Percentiles rank a stretch among this genome's conserved stretches.
Evolutionary conservation across 140 eudicot species (phyloP).

Genomic region (Cichorium intybus): DNA sequence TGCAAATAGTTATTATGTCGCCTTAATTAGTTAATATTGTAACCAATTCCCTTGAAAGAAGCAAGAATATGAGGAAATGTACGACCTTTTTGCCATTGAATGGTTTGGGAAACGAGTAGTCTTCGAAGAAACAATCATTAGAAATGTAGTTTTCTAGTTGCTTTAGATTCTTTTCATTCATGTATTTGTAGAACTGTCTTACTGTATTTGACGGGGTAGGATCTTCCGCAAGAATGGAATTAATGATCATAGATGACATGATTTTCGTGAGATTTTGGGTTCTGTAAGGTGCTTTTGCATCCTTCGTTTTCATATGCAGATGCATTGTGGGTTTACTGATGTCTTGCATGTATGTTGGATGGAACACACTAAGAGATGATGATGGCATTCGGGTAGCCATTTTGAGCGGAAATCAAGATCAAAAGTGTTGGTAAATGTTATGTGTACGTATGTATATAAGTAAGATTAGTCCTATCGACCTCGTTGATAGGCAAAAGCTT

Average conservation of each 20-base stretch:
- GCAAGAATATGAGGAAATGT: not conserved
- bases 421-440: not conserved
- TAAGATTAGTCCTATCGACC: not conserved
- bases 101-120: conserved; percentile 59
- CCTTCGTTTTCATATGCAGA: not conserved
- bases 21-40: too few species aligned
- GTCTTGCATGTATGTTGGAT: conserved; percentile 8
- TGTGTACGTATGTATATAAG: not conserved
- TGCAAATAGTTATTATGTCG: conserved; percentile 21
- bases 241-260: conserved; percentile 9
- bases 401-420: not conserved
- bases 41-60: not conserved
- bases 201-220: conserved; percentile 52
- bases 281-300: conserved; percentile 1
- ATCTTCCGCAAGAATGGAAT: conserved; percentile 12
- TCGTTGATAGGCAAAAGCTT: not conserved
- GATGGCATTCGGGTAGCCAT: conserved; percentile 34
- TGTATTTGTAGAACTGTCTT: conserved; percentile 52
- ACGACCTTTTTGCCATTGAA: conserved; percentile 80
- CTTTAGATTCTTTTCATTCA: conserved; percentile 53
- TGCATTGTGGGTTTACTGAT: conserved; percentile 6
- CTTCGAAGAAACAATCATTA: conserved; percentile 62
- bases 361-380: conserved; percentile 5
- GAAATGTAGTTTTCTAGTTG: conserved; percentile 50
- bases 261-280: conserved; percentile 1